Evolutionary conservation across 1,284 basidiomycete genomes (phyloP), one percentile per base, ranked within the genome.

Genomic region (Microbotryum scabiosae): DNA sequence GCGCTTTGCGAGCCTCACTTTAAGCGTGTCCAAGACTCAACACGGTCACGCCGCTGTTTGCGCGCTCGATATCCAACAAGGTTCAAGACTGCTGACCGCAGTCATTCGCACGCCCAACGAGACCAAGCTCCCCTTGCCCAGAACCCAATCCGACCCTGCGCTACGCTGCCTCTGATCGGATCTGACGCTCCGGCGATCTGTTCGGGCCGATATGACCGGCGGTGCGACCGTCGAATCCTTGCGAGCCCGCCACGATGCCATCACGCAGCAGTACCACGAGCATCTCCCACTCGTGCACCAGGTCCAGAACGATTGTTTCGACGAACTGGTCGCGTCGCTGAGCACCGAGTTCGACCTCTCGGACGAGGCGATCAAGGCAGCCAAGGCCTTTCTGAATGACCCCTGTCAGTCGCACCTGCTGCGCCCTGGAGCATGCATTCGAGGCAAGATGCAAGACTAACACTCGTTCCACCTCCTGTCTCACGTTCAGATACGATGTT

Each of bases 211-310:
- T 41, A 41, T 41, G 36, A 12, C 36, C 36, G 16, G 36, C 36
- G 36, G 36, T 6, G 68, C 65, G 49, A 65, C 62, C n/a, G 41
- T 61, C 18, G 65, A 56, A n/a, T 66, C 66, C 2, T 62, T 71
- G 12, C 64, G 53, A 30, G 60, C 60, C 16, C 63, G 70, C 25
- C 60, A 64, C 32, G 59, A 68, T 23, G 54, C 55, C 46, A 66
- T 71, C 54, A 60, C 58, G n/a, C 51, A 45, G 12, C 61, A 67
- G 20, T 71, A 61, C 55, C 51, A 59, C 44, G 63, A 68, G 8
- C 26, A 69, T 44, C 61, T 55, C 45, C 59, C 54, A 2, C 12
- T 56, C 7, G 67, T 66, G 8, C 47, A 46, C 16, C 56, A 63
- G 14, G 44, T 68, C 9, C 68, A 70, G 55, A 47, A 45, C 14